phyloP scores from a whole-genome alignment of 768 basidiomycete genomes.

The Postia placenta region DNA sequence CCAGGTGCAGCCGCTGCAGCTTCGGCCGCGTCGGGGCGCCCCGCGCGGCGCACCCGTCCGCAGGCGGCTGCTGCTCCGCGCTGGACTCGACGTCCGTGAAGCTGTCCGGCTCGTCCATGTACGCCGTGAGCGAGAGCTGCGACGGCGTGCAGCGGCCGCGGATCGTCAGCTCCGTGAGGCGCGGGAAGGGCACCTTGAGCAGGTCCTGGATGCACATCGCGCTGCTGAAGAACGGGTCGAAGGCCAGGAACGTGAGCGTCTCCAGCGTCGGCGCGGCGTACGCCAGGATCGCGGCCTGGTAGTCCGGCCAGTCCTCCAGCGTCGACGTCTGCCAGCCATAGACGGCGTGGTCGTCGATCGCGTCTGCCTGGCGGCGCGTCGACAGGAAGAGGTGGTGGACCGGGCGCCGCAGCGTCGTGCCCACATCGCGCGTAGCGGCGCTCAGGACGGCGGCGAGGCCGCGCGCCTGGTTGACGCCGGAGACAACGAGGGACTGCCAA shows the following conservation, averaged over 20 bases:
- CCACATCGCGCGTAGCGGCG: neutral
- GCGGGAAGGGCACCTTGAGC: constrained; percentile 10
- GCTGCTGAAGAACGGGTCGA: constrained; percentile 8
- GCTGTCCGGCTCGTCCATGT: neutral
- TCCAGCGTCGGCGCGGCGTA: constrained; percentile 11
- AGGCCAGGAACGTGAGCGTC: constrained; percentile 12
- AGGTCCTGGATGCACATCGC: constrained; percentile 7
- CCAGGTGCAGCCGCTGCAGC: constrained; percentile 15
- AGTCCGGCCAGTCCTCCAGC: neutral
- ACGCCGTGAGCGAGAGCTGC: constrained; percentile 2
- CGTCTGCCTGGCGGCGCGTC: neutral
- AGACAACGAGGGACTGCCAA: constrained; percentile 3
- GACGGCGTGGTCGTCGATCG: too few relatives aligned
- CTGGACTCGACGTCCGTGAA: neutral
- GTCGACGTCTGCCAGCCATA: neutral
- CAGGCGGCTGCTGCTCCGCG: too few relatives aligned
- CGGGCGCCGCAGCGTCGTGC: neutral
- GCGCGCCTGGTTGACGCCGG: neutral
- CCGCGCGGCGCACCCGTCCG: neutral
- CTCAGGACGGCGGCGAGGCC: neutral
- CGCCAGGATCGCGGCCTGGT: constrained; percentile 3
- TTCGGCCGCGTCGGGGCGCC: constrained; percentile 1
- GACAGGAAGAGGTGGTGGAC: neutral
- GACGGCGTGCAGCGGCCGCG: constrained; percentile 15
- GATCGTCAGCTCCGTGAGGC: constrained; percentile 14